Percentiles rank a stretch among this genome's conserved stretches.
phyloP scores from a whole-genome alignment of 352 stramenopile genomes.

The Phytophthora constricta region DNA sequence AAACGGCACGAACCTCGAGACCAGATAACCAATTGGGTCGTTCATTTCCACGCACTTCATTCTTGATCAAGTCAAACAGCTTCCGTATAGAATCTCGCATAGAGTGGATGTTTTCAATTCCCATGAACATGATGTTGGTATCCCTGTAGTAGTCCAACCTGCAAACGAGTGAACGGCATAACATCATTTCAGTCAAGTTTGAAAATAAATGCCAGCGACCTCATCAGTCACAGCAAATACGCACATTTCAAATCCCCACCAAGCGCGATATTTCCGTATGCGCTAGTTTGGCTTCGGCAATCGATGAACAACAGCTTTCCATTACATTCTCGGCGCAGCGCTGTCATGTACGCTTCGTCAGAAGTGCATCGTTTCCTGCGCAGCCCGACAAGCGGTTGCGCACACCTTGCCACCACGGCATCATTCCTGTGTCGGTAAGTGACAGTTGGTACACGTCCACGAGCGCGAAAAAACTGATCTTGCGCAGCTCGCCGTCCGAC shows the following conservation, averaged over 20 bases:
- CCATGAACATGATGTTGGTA: slow-evolving; percentile 83
- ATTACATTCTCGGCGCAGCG: slow-evolving; percentile 61
- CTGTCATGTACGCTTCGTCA: slow-evolving; percentile 89
- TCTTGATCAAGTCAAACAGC: slow-evolving; percentile 86
- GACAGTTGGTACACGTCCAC: slow-evolving; percentile 92
- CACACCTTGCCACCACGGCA: slow-evolving; percentile 92
- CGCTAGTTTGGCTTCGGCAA: slow-evolving; percentile 86
- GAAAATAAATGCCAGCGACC: no score
- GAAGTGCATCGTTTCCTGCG: slow-evolving; percentile 90
- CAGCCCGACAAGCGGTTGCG: slow-evolving; percentile 95
- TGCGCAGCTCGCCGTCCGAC: slow-evolving; percentile 90
- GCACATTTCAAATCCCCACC: slow-evolving; percentile 89
- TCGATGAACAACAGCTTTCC: slow-evolving; percentile 81
- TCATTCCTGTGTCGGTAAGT: slow-evolving; percentile 93
- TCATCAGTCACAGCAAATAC: slow-evolving; percentile 14
- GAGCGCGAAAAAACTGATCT: slow-evolving; percentile 92
- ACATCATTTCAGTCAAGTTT: slow-evolving; percentile 20
- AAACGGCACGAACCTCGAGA: slow-evolving; percentile 64
- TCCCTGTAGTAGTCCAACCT: slow-evolving; percentile 85
- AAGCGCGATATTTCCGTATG: slow-evolving; percentile 83
- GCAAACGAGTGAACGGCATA: slow-evolving; percentile 23
- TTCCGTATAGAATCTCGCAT: slow-evolving; percentile 89
- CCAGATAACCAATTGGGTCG: slow-evolving; percentile 81
- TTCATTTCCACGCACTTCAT: slow-evolving; percentile 82
- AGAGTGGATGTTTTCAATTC: slow-evolving; percentile 94